These are phyloP conservation scores for Monosporascus sp. DNA, from an alignment of 2,329 filamentous ascomycete genomes.

Conservation along the genomic window DNA sequence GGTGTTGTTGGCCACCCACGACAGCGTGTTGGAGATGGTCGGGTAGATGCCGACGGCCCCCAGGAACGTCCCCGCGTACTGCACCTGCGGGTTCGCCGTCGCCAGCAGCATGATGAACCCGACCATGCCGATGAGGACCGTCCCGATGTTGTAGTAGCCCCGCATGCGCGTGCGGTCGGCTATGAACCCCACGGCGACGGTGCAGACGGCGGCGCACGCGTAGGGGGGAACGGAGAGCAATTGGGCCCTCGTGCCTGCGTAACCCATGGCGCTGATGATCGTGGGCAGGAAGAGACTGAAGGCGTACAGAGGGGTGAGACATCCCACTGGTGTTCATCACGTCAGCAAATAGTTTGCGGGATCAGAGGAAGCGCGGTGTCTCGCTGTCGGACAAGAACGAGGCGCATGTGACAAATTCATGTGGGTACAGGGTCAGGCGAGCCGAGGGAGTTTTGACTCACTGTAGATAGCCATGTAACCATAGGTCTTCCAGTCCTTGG, in stretches of 20 bases:
- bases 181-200: slow-evolving; percentile 31
- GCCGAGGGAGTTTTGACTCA: slow-evolving; percentile 1
- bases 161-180: slow-evolving; percentile 47
- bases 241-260: slow-evolving; percentile 27
- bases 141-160: slow-evolving; percentile 47
- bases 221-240: slow-evolving; percentile 32
- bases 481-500: slow-evolving; percentile 34
- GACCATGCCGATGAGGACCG: slow-evolving; percentile 41
- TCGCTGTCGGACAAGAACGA: too few species aligned
- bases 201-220: slow-evolving; percentile 25
- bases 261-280: slow-evolving; percentile 32
- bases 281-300: slow-evolving; percentile 31
- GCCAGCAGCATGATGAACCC: slow-evolving; percentile 51
- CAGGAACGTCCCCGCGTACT: slow-evolving; percentile 51
- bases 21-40: slow-evolving; percentile 47
- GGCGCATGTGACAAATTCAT: too few species aligned
- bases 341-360: background rate
- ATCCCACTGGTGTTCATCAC: slow-evolving; percentile 1
- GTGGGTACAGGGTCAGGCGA: background rate
- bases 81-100: slow-evolving; percentile 38
- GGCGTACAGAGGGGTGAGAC: background rate
- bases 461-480: slow-evolving; percentile 39
- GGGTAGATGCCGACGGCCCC: slow-evolving; percentile 49
- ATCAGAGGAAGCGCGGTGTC: too few species aligned
- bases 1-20: slow-evolving; percentile 53